Conservation (phyloP, 2,329 filamentous ascomycete species). For the Aquanectria penicillioides region DNA sequence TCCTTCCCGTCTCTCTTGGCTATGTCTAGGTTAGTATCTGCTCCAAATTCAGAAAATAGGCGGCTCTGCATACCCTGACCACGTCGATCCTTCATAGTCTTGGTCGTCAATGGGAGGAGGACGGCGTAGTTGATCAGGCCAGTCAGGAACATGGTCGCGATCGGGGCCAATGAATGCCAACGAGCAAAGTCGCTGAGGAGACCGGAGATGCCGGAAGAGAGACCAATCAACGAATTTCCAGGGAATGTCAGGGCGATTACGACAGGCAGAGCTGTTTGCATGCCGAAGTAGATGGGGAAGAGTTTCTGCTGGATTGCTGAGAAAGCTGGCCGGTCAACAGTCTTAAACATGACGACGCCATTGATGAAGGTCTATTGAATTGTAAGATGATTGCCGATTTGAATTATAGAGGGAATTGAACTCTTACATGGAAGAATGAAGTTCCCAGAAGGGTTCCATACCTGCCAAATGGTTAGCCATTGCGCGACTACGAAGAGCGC, state of each 20-base stretch:
- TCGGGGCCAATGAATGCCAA: conserved; percentile 72
- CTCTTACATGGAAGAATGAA: conserved; percentile 80
- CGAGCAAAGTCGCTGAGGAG: conserved; percentile 70
- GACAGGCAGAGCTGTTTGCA: conserved; percentile 81
- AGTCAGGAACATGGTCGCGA: conserved; percentile 75
- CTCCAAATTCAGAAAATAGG: background rate
- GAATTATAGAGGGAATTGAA: background rate
- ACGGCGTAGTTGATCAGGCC: conserved; percentile 76
- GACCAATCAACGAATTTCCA: conserved; percentile 61
- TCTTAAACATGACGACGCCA: conserved; percentile 79
- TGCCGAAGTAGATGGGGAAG: conserved; percentile 88
- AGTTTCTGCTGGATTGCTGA: conserved; percentile 80
- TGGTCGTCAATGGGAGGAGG: conserved; percentile 79
- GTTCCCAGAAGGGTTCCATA: conserved; percentile 90
- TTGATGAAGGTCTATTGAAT: conserved; percentile 74
- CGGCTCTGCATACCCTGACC: conserved; percentile 72
- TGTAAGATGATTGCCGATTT: conserved; percentile 19
- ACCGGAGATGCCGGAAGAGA: conserved; percentile 61
- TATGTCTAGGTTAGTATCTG: conserved; percentile 43
- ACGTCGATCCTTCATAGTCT: conserved; percentile 78
- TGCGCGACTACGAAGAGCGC: background rate
- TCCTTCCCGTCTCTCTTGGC: conserved; percentile 92
- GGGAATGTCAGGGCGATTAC: conserved; percentile 84
- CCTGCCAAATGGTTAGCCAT: conserved; percentile 56
- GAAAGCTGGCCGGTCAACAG: conserved; percentile 83